A percentile compares a stretch with the other conserved stretches of the same genome.
phyloP scores from a whole-genome alignment of 2,329 filamentous ascomycete genomes.

The Rhynchosporium secalis region DNA sequence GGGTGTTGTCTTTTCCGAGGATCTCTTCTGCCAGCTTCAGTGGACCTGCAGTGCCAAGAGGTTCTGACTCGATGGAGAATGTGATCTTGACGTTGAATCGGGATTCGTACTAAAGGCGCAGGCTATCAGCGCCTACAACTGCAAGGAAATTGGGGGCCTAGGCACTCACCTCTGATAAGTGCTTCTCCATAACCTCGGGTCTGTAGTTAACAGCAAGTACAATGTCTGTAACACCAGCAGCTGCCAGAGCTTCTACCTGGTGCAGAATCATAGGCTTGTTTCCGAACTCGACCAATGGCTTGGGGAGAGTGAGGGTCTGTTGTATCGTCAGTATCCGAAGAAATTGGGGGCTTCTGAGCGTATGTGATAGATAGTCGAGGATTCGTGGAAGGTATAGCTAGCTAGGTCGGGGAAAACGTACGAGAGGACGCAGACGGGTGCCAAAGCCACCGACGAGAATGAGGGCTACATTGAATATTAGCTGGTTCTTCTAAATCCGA shows the following conservation, averaged over 20 bases:
- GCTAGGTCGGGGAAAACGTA: constrained; percentile 51
- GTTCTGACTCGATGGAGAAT: constrained; percentile 95
- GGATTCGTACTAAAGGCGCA: constrained; percentile 71
- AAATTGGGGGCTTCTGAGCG: constrained; percentile 31
- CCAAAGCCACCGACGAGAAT: constrained; percentile 99
- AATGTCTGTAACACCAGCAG: constrained; percentile 93
- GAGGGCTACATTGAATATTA: constrained; percentile 62
- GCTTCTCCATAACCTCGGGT: constrained; percentile 95
- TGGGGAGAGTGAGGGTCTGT: constrained; percentile 93
- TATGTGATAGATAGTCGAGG: constrained; percentile 24
- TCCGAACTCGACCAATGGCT: constrained; percentile 95
- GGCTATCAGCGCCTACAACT: constrained; percentile 24
- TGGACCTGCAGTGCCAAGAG: constrained; percentile 90
- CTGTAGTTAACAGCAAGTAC: constrained; percentile 98
- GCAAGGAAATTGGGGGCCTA: constrained; percentile 22
- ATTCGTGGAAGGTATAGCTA: constrained; percentile 21
- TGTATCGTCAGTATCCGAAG: constrained; percentile 31
- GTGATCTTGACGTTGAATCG: constrained; percentile 93
- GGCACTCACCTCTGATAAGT: constrained; percentile 74
- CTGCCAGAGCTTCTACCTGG: constrained; percentile 92
- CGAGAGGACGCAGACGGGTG: constrained; percentile 93
- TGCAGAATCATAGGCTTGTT: constrained; percentile 99
- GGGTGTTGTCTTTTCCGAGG: constrained; percentile 86
- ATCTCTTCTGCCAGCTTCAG: constrained; percentile 93
- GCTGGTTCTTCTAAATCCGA: constrained; percentile 14